phyloP scores from a whole-genome alignment of 2,329 filamentous ascomycete genomes.

The Seiridium cupressi region DNA sequence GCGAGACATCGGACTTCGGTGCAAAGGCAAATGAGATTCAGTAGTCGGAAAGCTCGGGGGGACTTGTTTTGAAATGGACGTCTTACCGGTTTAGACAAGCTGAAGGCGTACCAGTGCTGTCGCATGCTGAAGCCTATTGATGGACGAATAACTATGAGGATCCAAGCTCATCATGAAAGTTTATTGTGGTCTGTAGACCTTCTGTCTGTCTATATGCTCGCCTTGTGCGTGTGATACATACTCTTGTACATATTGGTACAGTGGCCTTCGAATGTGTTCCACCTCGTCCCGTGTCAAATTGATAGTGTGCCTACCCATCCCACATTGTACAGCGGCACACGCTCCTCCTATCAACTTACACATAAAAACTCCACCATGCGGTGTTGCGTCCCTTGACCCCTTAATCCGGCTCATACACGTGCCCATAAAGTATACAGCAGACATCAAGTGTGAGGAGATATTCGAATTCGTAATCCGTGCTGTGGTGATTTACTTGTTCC shows the following conservation, averaged over 20 bases:
- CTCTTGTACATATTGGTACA: slow-evolving; percentile 19
- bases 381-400: neutral
- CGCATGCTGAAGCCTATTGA: no score
- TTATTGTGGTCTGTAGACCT: slow-evolving; percentile 9
- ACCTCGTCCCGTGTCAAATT: slow-evolving; percentile 6
- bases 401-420: neutral
- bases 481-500: slow-evolving; percentile 66
- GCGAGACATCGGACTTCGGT: no score
- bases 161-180: no score
- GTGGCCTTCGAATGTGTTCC: slow-evolving; percentile 11
- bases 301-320: no score
- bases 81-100: no score
- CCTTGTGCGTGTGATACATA: slow-evolving; percentile 1
- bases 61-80: no score
- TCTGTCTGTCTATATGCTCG: slow-evolving; percentile 14
- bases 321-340: neutral
- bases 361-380: neutral
- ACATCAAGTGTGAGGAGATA: neutral
- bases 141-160: no score
- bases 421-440: no score
- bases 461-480: neutral
- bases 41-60: no score
- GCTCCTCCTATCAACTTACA: neutral
- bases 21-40: no score
- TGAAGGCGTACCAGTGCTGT: neutral